These are phyloP conservation scores for Rubia yunnanensis DNA, from an alignment of 257 asterid species.

Conservation along the genomic window DNA sequence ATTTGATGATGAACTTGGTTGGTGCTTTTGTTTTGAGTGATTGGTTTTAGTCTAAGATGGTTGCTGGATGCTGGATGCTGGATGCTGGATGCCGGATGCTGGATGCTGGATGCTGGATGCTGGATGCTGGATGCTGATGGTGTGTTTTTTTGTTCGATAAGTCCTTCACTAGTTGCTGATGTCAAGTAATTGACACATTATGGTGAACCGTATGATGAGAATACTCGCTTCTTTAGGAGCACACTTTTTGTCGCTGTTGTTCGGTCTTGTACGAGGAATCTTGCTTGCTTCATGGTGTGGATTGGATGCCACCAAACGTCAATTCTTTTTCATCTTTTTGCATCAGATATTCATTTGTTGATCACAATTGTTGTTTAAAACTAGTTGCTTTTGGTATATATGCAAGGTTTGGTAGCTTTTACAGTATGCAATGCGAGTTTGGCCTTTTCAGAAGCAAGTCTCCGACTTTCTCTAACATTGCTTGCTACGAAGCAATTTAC, in stretches of 20 bases:
- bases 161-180: constrained; percentile 73
- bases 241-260: constrained; percentile 97
- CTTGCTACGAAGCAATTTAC: too few species aligned
- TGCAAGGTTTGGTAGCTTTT: neutral
- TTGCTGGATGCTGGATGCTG: too few species aligned
- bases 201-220: constrained; percentile 96
- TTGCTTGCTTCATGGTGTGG: constrained; percentile 95
- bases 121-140: constrained; percentile 1
- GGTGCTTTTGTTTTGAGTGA: neutral
- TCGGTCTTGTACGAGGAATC: constrained; percentile 94
- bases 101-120: too few species aligned
- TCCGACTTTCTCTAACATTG: too few species aligned
- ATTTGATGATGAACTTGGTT: constrained; percentile 84
- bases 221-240: constrained; percentile 88
- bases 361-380: neutral
- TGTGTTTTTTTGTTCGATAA: constrained; percentile 24
- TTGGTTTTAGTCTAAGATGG: constrained; percentile 5
- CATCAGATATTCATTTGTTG: neutral
- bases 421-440: neutral
- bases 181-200: constrained; percentile 84
- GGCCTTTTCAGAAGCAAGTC: too few species aligned
- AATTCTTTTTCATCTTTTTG: neutral
- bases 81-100: too few species aligned
- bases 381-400: neutral
- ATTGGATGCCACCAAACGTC: constrained; percentile 99